Percentiles rank a stretch among this genome's conserved stretches.
Evolutionary conservation across 768 basidiomycete species (phyloP).

Genomic region (Tylopilus intermedius): DNA sequence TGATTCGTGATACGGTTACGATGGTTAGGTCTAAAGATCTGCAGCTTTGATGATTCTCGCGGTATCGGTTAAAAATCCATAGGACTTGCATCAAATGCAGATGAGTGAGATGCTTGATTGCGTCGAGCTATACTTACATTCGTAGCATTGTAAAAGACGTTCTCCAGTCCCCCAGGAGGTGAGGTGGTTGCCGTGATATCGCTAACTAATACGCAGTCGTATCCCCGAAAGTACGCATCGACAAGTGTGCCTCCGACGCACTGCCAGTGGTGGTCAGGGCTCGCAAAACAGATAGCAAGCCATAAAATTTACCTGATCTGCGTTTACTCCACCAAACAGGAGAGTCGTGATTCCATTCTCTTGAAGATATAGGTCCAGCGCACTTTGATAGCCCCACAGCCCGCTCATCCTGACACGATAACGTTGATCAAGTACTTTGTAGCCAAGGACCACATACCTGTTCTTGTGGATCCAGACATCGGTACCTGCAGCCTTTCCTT

Average conservation of each 20-base stretch:
- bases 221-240: too few relatives aligned
- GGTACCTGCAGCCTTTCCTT: background rate
- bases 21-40: background rate
- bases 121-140: too few relatives aligned
- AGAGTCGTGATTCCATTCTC: slow-evolving; percentile 60
- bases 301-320: background rate
- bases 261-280: background rate
- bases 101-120: too few relatives aligned
- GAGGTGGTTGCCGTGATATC: slow-evolving; percentile 64
- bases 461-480: background rate
- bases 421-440: background rate
- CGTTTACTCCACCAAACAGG: slow-evolving; percentile 21
- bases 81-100: slow-evolving; percentile 36
- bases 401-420: background rate
- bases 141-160: slow-evolving; percentile 38
- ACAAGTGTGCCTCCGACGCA: background rate
- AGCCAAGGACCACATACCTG: background rate
- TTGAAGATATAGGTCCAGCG: slow-evolving; percentile 54
- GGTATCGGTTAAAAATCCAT: slow-evolving; percentile 47
- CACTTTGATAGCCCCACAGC: background rate
- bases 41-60: slow-evolving; percentile 24
- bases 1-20: background rate
- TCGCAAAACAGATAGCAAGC: background rate
- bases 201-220: slow-evolving; percentile 36
- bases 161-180: slow-evolving; percentile 51